phyloP scores from a whole-genome alignment of 257 asterid genomes.

The Solanum ossicruentum region DNA sequence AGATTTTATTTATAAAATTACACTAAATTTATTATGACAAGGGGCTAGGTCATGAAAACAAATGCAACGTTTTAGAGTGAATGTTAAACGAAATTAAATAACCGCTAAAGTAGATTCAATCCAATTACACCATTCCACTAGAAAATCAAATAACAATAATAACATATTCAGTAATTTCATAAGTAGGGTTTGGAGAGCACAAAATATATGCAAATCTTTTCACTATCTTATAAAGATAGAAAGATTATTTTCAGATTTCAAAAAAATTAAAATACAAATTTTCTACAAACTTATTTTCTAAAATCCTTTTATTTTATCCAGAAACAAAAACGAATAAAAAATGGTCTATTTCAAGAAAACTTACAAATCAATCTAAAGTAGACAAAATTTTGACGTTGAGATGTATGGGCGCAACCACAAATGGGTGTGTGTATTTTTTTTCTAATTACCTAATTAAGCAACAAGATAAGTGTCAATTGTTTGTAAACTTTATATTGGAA shows the following conservation, averaged over 20 bases:
- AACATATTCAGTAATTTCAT: too few species aligned
- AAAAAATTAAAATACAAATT: not conserved
- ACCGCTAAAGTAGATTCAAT: not conserved
- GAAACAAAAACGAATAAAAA: not conserved
- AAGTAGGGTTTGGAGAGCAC: accelerated
- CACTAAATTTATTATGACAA: too few species aligned
- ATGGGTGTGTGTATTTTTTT: not conserved
- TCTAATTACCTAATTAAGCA: not conserved
- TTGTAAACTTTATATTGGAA: not conserved
- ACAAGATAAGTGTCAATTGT: not conserved
- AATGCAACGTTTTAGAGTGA: not conserved
- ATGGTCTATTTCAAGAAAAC: not conserved
- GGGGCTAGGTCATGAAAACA: too few species aligned
- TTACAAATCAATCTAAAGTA: not conserved
- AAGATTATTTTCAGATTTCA: too few species aligned
- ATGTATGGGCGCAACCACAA: not conserved
- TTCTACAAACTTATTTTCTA: not conserved
- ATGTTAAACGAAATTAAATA: not conserved
- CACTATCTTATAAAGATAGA: too few species aligned
- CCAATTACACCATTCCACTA: not conserved
- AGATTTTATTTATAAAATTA: too few species aligned
- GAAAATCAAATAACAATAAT: not conserved
- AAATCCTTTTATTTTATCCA: not conserved
- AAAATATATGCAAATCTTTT: too few species aligned
- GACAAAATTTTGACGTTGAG: not conserved